A percentile compares a stretch with the other conserved stretches of the same genome.
phyloP scores from a whole-genome alignment of 2,329 filamentous ascomycete genomes.

The Aspergillus tanneri region DNA sequence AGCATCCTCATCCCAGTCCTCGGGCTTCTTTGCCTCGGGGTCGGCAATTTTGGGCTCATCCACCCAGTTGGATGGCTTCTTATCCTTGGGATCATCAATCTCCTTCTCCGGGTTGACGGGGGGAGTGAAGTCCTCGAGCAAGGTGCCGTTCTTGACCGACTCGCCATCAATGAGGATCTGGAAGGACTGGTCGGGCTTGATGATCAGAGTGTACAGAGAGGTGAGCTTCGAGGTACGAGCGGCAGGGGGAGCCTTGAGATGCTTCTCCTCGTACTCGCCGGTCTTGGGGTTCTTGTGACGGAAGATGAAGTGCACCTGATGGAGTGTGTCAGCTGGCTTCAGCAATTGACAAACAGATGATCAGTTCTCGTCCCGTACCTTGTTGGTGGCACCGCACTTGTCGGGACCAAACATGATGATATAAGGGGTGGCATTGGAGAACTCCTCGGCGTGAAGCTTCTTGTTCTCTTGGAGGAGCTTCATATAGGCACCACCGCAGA shows the following conservation, averaged over 20 bases:
- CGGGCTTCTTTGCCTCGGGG: slow-evolving; percentile 90
- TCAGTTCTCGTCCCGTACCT: slow-evolving; percentile 61
- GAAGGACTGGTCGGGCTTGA: slow-evolving; percentile 95
- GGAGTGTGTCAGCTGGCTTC: no score
- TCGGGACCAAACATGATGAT: slow-evolving; percentile 99
- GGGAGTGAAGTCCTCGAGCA: slow-evolving; percentile 90
- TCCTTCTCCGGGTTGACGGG: slow-evolving; percentile 92
- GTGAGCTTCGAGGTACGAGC: slow-evolving; percentile 89
- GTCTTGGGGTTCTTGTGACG: slow-evolving; percentile 99
- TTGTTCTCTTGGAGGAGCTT: slow-evolving; percentile 98
- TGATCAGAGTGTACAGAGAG: slow-evolving; percentile 93
- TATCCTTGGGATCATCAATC: slow-evolving; percentile 92
- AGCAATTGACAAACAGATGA: no score
- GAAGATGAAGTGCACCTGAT: slow-evolving; percentile 84
- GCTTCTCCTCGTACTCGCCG: slow-evolving; percentile 99
- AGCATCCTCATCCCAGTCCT: slow-evolving; percentile 98
- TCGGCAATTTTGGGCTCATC: slow-evolving; percentile 89
- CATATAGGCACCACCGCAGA: slow-evolving; percentile 98
- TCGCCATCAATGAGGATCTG: slow-evolving; percentile 89
- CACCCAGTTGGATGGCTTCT: slow-evolving; percentile 94
- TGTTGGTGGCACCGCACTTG: slow-evolving; percentile 99
- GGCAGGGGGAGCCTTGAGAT: slow-evolving; percentile 77
- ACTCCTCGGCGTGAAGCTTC: slow-evolving; percentile 94
- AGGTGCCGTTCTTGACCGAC: slow-evolving; percentile 80
- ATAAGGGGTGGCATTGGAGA: slow-evolving; percentile 95